Base-by-base conservation (phyloP, 176 grass and related monocot species). In the Cocos nucifera region DNA sequence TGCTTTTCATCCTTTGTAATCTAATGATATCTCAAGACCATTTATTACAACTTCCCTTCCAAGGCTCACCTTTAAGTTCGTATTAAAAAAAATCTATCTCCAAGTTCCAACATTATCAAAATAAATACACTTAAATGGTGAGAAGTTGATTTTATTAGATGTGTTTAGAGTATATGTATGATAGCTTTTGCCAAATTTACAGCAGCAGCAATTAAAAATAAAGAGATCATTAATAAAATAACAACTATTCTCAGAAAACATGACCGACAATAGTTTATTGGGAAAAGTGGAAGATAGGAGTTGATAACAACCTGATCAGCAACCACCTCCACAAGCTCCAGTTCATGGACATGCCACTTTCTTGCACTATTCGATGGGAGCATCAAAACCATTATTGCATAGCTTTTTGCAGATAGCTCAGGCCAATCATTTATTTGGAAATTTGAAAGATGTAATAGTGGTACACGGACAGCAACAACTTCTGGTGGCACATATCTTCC, bases 401-500 rank as follows among this genome's bases (percentile, higher is more conserved):
- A 68, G 65, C 65, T 39, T 35, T 68, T 68, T 56, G 52, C 52
- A 68, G 65, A 56, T 32, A 67, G 26, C 14, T 68, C 65, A 10
- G 65, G 24, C 65, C 51, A 68, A 68, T 44, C 25, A 56, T 54
- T 56, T 39, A 39, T 22, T 21, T 56, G 65, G 17, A 56, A 68
- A 56, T 68, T 68, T 44, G 65, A 68, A 88, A 17, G 48, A 53
- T 72, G 69, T 17, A 69, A 72, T 3, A 78, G 61, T 6, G 20
- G 62, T 0, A 67, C 78, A 57, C 55, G 63, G 21, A 87, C 19
- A 44, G 21, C 51, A 64, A 70, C 51, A 39, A 48, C 75, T 50
- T 56, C 77, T n/a, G 62, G 52, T 53, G 70, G 21, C 57, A 54
- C 62, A 71, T 89, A 59, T 53, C 56, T 62, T 17, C 64, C 58